Evolutionary conservation across 1,284 basidiomycete genomes (phyloP), one percentile per base, ranked within the genome.

Genomic region (Marasmius fiardii): DNA sequence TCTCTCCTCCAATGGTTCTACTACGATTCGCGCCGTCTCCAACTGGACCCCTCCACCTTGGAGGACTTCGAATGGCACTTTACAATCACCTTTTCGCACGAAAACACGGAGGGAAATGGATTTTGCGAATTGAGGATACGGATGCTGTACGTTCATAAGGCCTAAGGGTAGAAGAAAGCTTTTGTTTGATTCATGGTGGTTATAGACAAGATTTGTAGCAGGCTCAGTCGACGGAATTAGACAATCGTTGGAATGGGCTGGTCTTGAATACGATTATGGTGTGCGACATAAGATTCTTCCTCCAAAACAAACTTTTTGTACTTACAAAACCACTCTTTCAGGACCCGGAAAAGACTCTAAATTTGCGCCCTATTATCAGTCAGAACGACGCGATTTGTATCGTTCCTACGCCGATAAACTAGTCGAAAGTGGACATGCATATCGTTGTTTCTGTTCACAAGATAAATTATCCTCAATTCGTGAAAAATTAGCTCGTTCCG

Each of bases 1-100:
- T n/a, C n/a, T n/a, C n/a, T n/a, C n/a, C n/a, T n/a, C n/a, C 20
- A 24, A 83, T 82, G 82, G 74, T 77, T 18, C 69, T 91, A 10
- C 68, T 99, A 7, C 88, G 96, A 5, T 99, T 99, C 70, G 97
- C 96, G 0, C 96, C 97, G 0, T 98, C 96, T 0, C 97, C 97
- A 0, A n/a, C n/a, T n/a, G n/a, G n/a, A n/a, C n/a, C n/a, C 45
- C 78, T 99, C 1, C 97, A 99, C 71, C 85, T 99, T 1, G 96
- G 96, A 1, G 96, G 97, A 0, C 82, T 99, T n/a, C 77, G 96
- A 18, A 99, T 96, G 49, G 97, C 95, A 0, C 77, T 99, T 3
- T 95, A 95, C 74, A 99, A 99, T 68, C 83, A 98, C 66, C 74
- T 98, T 0, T 88, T 90, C 56, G n/a, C n/a, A n/a, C n/a, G n/a